A percentile compares a stretch with the other conserved stretches of the same genome.
Conservation (phyloP, 495 filamentous ascomycete species). For the Neurospora discreta region DNA sequence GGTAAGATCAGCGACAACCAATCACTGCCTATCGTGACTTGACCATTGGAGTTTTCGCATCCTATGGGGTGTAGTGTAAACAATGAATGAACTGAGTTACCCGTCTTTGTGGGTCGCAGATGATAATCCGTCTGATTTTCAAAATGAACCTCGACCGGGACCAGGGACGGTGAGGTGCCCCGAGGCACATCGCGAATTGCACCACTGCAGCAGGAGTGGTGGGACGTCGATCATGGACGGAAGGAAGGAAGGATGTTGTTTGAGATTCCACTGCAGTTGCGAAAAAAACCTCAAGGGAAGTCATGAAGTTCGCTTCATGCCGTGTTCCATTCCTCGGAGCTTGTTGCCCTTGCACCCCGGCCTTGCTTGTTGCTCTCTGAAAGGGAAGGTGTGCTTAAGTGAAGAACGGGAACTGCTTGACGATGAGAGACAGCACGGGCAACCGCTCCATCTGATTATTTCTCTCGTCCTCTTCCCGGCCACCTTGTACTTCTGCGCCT, state of each 20-base stretch:
- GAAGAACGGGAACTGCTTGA: not conserved
- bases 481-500: not conserved
- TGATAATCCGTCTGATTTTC: too few species aligned
- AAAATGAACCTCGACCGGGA: not conserved
- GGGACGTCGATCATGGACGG: not conserved
- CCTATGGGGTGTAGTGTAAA: not conserved
- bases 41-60: not conserved
- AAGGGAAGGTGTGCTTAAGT: not conserved
- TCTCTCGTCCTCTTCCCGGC: not conserved
- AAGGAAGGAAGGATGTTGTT: not conserved
- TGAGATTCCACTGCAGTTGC: not conserved
- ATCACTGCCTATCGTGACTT: not conserved
- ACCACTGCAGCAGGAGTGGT: not conserved
- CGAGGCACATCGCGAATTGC: not conserved
- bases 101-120: not conserved
- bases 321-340: not conserved
- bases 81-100: not conserved
- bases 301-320: not conserved
- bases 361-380: not conserved
- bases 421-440: not conserved
- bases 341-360: not conserved
- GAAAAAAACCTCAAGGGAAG: not conserved
- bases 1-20: not conserved
- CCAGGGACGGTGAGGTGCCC: not conserved
- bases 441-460: not conserved